These are phyloP conservation scores for Fusarium xyrophilum DNA, from an alignment of 2,329 filamentous ascomycete species.

Conservation along the genomic window DNA sequence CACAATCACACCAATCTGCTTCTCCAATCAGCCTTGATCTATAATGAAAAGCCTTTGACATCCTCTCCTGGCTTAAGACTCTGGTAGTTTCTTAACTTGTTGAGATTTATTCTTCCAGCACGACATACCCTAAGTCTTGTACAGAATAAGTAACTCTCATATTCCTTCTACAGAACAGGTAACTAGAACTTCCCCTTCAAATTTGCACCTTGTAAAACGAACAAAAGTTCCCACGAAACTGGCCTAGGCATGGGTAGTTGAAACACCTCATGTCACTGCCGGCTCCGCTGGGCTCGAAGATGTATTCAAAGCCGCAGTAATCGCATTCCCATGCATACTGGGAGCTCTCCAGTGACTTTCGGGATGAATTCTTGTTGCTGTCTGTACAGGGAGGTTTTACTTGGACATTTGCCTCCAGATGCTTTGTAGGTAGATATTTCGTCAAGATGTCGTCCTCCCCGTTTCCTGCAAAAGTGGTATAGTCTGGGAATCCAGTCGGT, in stretches of 20 bases:
- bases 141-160: no score
- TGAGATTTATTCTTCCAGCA: no score
- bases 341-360: fast-evolving
- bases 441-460: background rate
- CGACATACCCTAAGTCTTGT: no score
- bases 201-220: background rate
- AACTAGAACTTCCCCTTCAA: no score
- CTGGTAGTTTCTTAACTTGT: no score
- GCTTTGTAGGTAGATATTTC: background rate
- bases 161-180: no score
- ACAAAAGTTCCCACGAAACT: background rate
- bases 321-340: background rate
- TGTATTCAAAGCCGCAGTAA: background rate
- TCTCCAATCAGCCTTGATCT: no score
- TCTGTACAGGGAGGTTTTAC: background rate
- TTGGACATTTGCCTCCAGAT: fast-evolving
- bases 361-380: background rate
- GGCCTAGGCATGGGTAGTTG: background rate
- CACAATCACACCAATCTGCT: no score
- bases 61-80: no score
- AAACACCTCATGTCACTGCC: background rate
- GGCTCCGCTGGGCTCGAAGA: background rate
- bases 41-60: no score
- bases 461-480: fast-evolving
- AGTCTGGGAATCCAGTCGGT: background rate